Base-by-base conservation (phyloP, 2,329 filamentous ascomycete species). In the Hirsutella rhossiliensis region DNA sequence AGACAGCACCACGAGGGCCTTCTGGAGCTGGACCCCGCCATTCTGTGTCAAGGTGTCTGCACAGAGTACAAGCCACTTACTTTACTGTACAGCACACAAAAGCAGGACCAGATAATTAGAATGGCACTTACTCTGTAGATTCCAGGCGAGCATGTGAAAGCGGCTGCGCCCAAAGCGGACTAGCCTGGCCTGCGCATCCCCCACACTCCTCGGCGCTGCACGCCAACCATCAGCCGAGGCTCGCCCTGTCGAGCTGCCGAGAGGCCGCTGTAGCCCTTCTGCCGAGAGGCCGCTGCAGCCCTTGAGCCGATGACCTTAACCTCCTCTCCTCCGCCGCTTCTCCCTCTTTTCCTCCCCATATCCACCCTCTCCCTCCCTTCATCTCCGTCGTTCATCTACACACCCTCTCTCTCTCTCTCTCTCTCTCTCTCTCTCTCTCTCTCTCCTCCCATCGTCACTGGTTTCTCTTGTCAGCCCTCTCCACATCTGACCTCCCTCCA, bases 191-290 rank as follows among this genome's bases (percentile, higher is more conserved):
- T 44, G 46, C 45, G 48, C 54, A 47, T 47, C 50, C 55, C 55
- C 56, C 56, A 58, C 55, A 54, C 56, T 56, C 32, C 42, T 20
- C 38, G 38, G 47, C 34, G 15, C n/a, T n/a, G n/a, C n/a, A n/a
- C n/a, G 9, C 34, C 34, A 36, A 9, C 15, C 15, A 15, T 45
- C 42, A 52, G 49, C 50, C 45, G 46, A 45, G 47, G 40, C 44
- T 38, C 23, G 17, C 17, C 34, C 13, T 11, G 32, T 18, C 34
- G 34, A 38, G 41, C 31, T 42, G 41, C 41, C 41, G 32, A 38
- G n/a, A 38, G 15, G 17, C 34, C 15, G 34, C n/a, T n/a, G n/a
- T n/a, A n/a, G n/a, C n/a, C n/a, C n/a, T n/a, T n/a, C 31, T 42
- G 41, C 41, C 41, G 34, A 38, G 18, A 20, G 6, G 18, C 36